These are phyloP conservation scores for Pythium utonaiense DNA, from an alignment of 352 stramenopile genomes.

Conservation along the genomic window DNA sequence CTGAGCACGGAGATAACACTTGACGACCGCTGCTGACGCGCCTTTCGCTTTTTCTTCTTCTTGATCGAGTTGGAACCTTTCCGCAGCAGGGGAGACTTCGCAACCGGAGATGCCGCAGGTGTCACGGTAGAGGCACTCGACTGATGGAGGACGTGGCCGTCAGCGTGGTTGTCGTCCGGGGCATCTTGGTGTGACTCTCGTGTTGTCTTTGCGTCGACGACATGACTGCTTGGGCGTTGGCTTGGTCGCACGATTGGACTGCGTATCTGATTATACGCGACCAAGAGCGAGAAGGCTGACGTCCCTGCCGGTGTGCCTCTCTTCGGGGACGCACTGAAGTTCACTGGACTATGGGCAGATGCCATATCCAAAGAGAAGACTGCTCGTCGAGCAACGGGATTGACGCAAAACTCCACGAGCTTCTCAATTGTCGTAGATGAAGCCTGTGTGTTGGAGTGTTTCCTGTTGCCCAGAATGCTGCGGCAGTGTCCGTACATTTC, in stretches of 20 bases:
- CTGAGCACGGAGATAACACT: slow-evolving; percentile 8
- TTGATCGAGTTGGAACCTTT: slow-evolving; percentile 3
- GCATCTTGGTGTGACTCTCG: too few species aligned
- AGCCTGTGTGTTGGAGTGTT: neutral
- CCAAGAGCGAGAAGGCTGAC: slow-evolving; percentile 35
- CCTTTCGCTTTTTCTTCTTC: slow-evolving; percentile 29
- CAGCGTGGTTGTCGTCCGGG: too few species aligned
- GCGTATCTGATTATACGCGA: slow-evolving; percentile 43
- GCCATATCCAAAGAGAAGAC: slow-evolving; percentile 37
- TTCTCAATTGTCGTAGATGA: slow-evolving; percentile 38
- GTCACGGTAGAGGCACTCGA: neutral
- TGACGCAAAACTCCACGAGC: slow-evolving; percentile 47
- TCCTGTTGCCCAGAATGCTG: slow-evolving; percentile 26
- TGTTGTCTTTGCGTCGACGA: too few species aligned
- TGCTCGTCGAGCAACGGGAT: slow-evolving; percentile 19
- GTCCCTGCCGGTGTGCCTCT: slow-evolving; percentile 4
- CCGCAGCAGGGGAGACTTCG: neutral
- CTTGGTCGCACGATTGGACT: slow-evolving; percentile 56
- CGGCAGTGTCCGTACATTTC: slow-evolving; percentile 56
- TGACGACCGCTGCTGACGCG: slow-evolving; percentile 1
- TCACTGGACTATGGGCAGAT: slow-evolving; percentile 28
- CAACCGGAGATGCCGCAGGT: neutral
- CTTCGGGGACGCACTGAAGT: slow-evolving; percentile 40
- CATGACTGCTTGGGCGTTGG: slow-evolving; percentile 28
- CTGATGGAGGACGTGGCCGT: too few species aligned